Evolutionary conservation across 2,329 filamentous ascomycete genomes (phyloP), one percentile per base, ranked within the genome.

Genomic region (Hypoxylon sp.): DNA sequence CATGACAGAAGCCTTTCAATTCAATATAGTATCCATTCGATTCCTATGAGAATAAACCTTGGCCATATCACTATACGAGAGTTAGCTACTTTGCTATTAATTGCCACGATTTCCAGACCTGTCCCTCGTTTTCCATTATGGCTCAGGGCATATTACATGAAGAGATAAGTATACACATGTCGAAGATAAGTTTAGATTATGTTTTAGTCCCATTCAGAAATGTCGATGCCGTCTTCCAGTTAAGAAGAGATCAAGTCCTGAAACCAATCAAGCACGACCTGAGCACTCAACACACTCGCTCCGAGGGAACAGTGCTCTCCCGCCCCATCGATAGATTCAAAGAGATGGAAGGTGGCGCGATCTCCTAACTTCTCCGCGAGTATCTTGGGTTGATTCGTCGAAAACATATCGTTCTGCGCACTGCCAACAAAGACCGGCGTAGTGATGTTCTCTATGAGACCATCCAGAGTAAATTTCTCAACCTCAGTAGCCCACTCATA

Each of bases 351-450:
- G 1, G 58, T 60, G 11, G 59, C 57, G 3, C 38, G 42, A 8
- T 55, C 57, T 0, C 55, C 59, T 27, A 65, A 45, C 12, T 45
- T 42, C 7, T 62, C 55, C 8, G 54, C 57, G 7, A 65, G 49
- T 16, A 30, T 3, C 38, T 51, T 42, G 7, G 59, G 40, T 42
- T 64, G 60, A 4, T 52, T 57, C 3, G 34, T 7, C 32, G 65
- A 66, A 48, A 66, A 66, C 36, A 59, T 51, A 20, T 69, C 67
- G 20, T 51, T 23, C 32, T 54, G 32, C 5, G 65, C 63, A 2
- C 59, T 54, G 2, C 40, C 67, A 5, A 69, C 59, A 29, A 63
- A 66, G 2, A 64, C 59, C 2, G 69, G 70, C 2, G 58, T 49
- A 3, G 34, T 51, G 32, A 67, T 66, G 12, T 58, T 36, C 17